Conservation (phyloP, 2,329 filamentous ascomycete species). For the Verticillium nubilum region DNA sequence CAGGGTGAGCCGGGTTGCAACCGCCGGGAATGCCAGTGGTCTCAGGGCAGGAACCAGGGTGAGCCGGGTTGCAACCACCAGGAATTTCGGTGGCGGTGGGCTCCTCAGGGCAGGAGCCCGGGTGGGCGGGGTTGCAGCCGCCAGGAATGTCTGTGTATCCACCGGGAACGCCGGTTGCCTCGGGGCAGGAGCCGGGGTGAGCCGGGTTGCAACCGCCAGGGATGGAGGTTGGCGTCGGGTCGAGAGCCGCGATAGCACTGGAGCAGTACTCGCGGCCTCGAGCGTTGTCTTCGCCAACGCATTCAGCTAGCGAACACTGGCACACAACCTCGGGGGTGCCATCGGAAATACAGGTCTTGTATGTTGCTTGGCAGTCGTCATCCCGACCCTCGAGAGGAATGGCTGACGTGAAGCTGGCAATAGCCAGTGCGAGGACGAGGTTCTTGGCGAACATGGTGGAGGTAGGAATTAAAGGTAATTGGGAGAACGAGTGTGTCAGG, state of each 20-base stretch:
- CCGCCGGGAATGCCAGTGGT: not conserved
- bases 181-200: not conserved
- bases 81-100: not conserved
- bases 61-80: not conserved
- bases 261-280: conserved; percentile 8
- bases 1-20: no score
- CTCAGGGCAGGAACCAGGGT: not conserved
- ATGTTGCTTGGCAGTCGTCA: conserved; percentile 5
- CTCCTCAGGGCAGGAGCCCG: not conserved
- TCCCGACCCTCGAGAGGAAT: conserved; percentile 1
- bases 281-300: conserved; percentile 9
- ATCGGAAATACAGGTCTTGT: conserved; percentile 6
- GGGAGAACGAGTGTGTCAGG: not conserved
- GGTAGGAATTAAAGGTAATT: not conserved
- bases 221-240: conserved; percentile 4
- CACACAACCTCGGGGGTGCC: conserved; percentile 6
- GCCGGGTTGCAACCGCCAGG: not conserved
- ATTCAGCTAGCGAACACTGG: conserved; percentile 6
- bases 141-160: conserved; percentile 2
- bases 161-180: not conserved
- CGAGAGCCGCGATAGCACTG: conserved; percentile 5
- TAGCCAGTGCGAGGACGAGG: conserved; percentile 6
- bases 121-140: not conserved
- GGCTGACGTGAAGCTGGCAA: conserved; percentile 7
- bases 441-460: conserved; percentile 1